Base-by-base conservation (phyloP, 2,329 filamentous ascomycete genomes). In the Pseudopyrenochaeta lycopersici region DNA sequence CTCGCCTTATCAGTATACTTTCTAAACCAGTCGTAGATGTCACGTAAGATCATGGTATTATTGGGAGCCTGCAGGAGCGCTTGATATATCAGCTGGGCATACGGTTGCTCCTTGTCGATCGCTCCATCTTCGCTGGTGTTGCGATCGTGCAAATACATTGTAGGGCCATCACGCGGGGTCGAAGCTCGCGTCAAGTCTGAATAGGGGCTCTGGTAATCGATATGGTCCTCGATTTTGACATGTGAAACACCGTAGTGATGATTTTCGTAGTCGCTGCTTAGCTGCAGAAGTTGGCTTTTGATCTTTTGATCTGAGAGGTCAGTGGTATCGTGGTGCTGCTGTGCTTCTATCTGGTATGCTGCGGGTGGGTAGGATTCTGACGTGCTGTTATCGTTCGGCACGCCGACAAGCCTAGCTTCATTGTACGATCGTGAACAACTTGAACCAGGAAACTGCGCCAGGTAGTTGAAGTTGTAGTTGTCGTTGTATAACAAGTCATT, bases 11-110 rank as follows among this genome's bases (percentile, higher is more conserved):
- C 84, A 2, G 92, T 97, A 68, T 97, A 88, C 23, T 88, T 83
- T 36, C 85, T 81, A 68, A 98, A 96, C 92, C 94, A 98, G 52
- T 89, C 83, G 76, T 98, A 98, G 52, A 98, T 90, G 48, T 96
- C 89, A 63, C 92, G 88, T 11, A 98, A 81, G 1, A 89, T 86
- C 86, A 97, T 90, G 18, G 85, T 87, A 57, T 89, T 83, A 4
- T 81, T 79, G 0, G 87, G 84, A 0, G 83, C 84, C 62, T 86
- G 86, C 78, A 88, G 85, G 17, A 98, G 84, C 1, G 92, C 92
- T 46, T 83, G 81, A 69, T 88, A 90, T 56, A 98, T 91, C 14
- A 97, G 83, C 66, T 90, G 84, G 0, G 94, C 92, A 70, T 98
- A 98, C 1, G 92, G 90, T 54, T 85, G 84, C 18, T 86, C 84